Evolutionary conservation across 202 grass and related monocot genomes (phyloP), one percentile per base, ranked within the genome.

Genomic region (Panicum hallii): DNA sequence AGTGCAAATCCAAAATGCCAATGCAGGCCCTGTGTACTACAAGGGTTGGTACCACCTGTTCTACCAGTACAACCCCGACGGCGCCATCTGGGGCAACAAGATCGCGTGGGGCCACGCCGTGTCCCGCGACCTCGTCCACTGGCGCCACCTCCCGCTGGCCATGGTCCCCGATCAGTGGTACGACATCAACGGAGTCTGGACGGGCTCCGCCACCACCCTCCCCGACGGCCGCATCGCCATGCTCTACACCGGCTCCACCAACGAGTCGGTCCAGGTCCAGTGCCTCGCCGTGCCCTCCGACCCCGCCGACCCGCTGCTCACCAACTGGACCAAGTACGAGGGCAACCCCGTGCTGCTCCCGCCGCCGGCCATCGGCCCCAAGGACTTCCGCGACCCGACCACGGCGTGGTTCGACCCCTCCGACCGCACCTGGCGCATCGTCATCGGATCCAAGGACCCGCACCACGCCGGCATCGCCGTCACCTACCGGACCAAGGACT

Each of bases 1-100:
- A 38, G 5, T 32, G 32, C 32, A 38, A 38, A 38, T 38, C 36
- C 36, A 38, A 38, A 38, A 38, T 38, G 36, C 36, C 3, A 38
- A 38, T 4, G 47, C 86, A 98, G 96, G 91, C 0, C 96, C 96
- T 0, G 82, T 99, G 22, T 92, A 81, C 16, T 99, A 99, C 84
- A 91, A 91, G 62, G 96, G 93, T 0, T 96, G 93, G 93, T 99
- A 96, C 79, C 97, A 99, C 6, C 82, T 99, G 0, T 99, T 99
- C 32, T 85, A 95, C 90, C 86, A 77, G 20, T 99, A 99, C 85
- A 99, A 99, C 79, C 97, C 97, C 0, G 90, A 89, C 2, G 85
- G 87, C 1, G 88, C 97, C 0, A 47, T 96, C 2, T 99, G 97
- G 97, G 97, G 93, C 5, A 90, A 90, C 84, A 87, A 87, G 75